A percentile compares a stretch with the other conserved stretches of the same genome.
Evolutionary conservation across 257 asterid genomes (phyloP).

Genomic region (Gynochthodes officinalis): DNA sequence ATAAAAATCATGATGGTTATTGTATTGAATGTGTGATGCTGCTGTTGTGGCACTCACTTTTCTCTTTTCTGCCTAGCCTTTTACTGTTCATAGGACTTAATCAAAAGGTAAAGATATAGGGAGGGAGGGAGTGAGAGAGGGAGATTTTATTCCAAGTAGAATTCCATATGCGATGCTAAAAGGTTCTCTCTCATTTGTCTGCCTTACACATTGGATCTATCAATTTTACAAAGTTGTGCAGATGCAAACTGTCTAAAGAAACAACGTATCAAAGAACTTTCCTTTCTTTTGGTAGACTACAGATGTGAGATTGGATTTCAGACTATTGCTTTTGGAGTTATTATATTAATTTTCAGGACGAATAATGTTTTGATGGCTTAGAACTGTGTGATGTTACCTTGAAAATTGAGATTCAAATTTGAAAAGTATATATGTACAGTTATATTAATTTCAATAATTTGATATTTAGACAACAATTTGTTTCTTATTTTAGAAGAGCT

Average conservation of each 20-base stretch:
- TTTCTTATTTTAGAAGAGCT: no score
- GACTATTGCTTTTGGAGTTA: not conserved
- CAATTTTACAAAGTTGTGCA: slow-evolving; percentile 11
- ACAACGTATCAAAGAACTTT: slow-evolving; percentile 1
- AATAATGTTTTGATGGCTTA: no score
- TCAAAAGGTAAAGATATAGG: slow-evolving; percentile 33
- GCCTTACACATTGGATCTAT: slow-evolving; percentile 19
- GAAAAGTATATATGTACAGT: no score
- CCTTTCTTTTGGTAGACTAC: not conserved
- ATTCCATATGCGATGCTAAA: slow-evolving; percentile 15
- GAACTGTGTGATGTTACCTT: no score
- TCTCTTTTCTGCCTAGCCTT: slow-evolving; percentile 32
- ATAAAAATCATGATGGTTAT: no score
- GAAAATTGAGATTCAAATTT: no score
- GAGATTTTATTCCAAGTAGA: slow-evolving; percentile 23
- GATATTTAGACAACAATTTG: no score
- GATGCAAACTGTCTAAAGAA: slow-evolving; percentile 32
- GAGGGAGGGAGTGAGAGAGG: slow-evolving; percentile 15
- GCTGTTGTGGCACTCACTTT: slow-evolving; percentile 16
- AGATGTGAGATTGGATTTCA: not conserved
- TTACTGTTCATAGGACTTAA: slow-evolving; percentile 44
- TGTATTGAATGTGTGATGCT: not conserved
- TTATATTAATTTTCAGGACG: not conserved
- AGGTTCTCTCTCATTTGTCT: slow-evolving; percentile 14
- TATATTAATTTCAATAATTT: no score